Percentiles rank a stretch among this genome's conserved stretches.
Conservation (phyloP, 345 rosid species). For the Brassica nigra region DNA sequence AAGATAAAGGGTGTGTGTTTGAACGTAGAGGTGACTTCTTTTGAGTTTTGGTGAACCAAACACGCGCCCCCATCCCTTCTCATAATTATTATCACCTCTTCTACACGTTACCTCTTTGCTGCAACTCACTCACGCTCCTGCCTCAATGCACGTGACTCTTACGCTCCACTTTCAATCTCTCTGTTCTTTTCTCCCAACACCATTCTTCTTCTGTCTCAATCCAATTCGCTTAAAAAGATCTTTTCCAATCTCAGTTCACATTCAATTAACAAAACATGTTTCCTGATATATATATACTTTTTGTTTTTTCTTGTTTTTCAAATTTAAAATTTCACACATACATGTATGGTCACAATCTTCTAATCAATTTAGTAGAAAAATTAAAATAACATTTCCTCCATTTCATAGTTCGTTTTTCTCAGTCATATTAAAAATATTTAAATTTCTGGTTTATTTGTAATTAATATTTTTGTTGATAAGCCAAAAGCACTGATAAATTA, state of each 20-base stretch:
- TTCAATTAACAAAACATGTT: neutral
- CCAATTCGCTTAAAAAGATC: neutral
- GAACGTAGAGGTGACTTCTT: slow-evolving; percentile 6
- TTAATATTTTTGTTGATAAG: neutral
- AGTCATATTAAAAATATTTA: neutral
- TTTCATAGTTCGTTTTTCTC: neutral
- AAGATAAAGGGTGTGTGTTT: slow-evolving; percentile 3
- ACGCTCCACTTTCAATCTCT: slow-evolving; percentile 19
- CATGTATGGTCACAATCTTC: no score
- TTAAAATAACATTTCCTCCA: neutral
- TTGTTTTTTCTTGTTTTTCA: neutral
- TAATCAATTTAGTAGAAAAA: no score
- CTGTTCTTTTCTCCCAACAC: neutral
- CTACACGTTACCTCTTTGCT: slow-evolving; percentile 33
- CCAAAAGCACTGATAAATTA: neutral
- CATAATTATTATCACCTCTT: slow-evolving; percentile 37
- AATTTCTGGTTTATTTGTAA: neutral
- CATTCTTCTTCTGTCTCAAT: slow-evolving; percentile 1
- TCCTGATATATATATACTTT: neutral
- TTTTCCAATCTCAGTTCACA: slow-evolving; percentile 7
- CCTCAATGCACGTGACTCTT: slow-evolving; percentile 31
- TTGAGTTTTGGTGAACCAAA: slow-evolving; percentile 8
- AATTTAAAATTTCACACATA: neutral
- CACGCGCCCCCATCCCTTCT: slow-evolving; percentile 24
- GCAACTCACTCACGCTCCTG: slow-evolving; percentile 35